These are phyloP conservation scores for Cercospora nicotianae DNA, from an alignment of 2,329 filamentous ascomycete genomes.

Conservation along the genomic window DNA sequence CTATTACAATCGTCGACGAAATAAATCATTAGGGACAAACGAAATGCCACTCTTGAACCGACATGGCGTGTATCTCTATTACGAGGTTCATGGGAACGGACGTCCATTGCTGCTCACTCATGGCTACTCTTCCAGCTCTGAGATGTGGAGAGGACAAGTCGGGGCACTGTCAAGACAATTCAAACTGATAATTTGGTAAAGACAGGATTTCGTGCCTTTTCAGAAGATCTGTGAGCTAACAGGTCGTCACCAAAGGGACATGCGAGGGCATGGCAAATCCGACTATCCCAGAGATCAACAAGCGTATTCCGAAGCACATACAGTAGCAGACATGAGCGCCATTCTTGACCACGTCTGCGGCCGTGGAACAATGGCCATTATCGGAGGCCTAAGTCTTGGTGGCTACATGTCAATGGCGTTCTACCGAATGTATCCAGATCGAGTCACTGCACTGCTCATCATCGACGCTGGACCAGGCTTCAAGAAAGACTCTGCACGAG, in stretches of 20 bases:
- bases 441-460: conserved; percentile 31
- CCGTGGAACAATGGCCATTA: conserved; percentile 23
- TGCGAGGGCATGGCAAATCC: conserved; percentile 32
- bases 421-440: conserved; percentile 28
- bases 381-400: conserved; percentile 33
- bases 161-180: conserved; percentile 23
- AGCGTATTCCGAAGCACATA: conserved; percentile 33
- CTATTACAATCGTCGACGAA: neutral
- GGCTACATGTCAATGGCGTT: conserved; percentile 36
- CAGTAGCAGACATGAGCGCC: conserved; percentile 32
- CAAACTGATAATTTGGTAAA: conserved; percentile 30
- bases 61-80: conserved; percentile 29
- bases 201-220: neutral
- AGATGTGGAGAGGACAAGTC: conserved; percentile 34
- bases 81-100: conserved; percentile 28
- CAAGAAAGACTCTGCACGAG: conserved; percentile 29
- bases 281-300: conserved; percentile 28
- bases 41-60: conserved; percentile 23
- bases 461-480: conserved; percentile 36
- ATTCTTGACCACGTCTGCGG: conserved; percentile 30
- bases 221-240: neutral
- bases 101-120: conserved; percentile 30
- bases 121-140: conserved; percentile 35
- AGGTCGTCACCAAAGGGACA: conserved; percentile 20
- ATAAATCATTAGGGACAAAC: neutral